Conservation (phyloP, 1,284 basidiomycete species). For the Pseudozyma flocculosa region DNA sequence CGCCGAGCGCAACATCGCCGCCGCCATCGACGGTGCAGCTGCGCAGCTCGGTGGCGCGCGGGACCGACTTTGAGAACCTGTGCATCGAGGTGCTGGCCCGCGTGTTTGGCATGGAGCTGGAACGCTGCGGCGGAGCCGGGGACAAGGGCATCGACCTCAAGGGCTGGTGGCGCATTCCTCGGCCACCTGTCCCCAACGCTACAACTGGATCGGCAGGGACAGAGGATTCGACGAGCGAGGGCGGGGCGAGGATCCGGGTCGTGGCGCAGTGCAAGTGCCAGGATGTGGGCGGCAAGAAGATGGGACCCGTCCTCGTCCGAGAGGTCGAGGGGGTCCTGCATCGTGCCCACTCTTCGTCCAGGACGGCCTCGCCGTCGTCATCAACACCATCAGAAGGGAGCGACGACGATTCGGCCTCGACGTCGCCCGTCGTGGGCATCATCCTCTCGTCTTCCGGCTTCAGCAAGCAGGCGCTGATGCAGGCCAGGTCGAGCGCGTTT, state of each 20-base stretch:
- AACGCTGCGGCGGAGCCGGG: conserved; percentile 71
- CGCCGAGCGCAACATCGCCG: too few species aligned
- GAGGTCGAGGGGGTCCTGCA: conserved; percentile 68
- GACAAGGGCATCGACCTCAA: conserved; percentile 86
- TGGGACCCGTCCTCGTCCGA: conserved; percentile 75
- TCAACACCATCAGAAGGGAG: too few species aligned
- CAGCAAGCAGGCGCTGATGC: conserved; percentile 36
- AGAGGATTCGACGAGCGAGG: too few species aligned
- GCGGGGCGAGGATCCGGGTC: conserved; percentile 64
- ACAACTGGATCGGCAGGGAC: too few species aligned
- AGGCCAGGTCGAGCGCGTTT: conserved; percentile 28
- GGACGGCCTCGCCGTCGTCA: neutral
- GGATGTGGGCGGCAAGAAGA: conserved; percentile 71
- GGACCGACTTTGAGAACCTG: conserved; percentile 74
- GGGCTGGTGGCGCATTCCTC: conserved; percentile 92
- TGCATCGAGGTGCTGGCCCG: conserved; percentile 67
- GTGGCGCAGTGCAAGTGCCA: conserved; percentile 77
- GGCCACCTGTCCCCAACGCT: too few species aligned
- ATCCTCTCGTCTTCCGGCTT: conserved; percentile 32
- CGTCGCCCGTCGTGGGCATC: conserved; percentile 9
- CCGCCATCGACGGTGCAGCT: neutral
- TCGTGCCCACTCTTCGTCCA: conserved; percentile 12
- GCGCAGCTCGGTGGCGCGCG: conserved; percentile 63
- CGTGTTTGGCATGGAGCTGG: conserved; percentile 74
- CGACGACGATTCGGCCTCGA: neutral